These are phyloP conservation scores for Naganishia liquefaciens DNA, from an alignment of 1,284 basidiomycete genomes.

Conservation along the genomic window DNA sequence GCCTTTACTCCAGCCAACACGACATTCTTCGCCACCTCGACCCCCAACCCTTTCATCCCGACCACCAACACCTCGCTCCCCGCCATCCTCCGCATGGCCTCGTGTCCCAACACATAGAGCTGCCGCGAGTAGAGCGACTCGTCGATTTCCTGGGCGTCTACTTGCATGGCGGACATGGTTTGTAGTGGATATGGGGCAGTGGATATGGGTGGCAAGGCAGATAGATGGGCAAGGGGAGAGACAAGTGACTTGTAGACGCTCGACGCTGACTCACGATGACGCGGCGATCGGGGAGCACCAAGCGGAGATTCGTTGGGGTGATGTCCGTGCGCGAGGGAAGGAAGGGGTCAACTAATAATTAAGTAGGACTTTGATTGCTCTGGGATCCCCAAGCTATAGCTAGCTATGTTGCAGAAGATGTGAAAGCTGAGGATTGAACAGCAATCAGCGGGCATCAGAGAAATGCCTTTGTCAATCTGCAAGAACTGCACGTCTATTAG, in stretches of 20 bases:
- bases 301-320: background rate
- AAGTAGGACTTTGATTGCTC: too few species aligned
- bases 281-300: background rate
- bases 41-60: constrained; percentile 89
- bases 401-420: too few species aligned
- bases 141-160: constrained; percentile 23
- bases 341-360: too few species aligned
- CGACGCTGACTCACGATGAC: background rate
- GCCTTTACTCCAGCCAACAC: constrained; percentile 92
- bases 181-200: too few species aligned
- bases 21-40: constrained; percentile 77
- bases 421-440: too few species aligned
- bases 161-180: constrained; percentile 26
- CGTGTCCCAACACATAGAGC: constrained; percentile 92
- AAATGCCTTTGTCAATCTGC: too few species aligned
- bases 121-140: constrained; percentile 95
- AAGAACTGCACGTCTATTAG: too few species aligned
- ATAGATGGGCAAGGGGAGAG: background rate
- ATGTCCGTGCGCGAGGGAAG: too few species aligned
- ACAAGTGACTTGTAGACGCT: background rate
- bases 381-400: too few species aligned
- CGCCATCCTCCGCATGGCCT: constrained; percentile 99
- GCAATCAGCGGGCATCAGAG: too few species aligned
- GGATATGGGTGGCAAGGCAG: too few species aligned
- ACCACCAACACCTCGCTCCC: constrained; percentile 92